phyloP scores from a whole-genome alignment of 139 green algal species.

The Monoraphidium neglectum region DNA sequence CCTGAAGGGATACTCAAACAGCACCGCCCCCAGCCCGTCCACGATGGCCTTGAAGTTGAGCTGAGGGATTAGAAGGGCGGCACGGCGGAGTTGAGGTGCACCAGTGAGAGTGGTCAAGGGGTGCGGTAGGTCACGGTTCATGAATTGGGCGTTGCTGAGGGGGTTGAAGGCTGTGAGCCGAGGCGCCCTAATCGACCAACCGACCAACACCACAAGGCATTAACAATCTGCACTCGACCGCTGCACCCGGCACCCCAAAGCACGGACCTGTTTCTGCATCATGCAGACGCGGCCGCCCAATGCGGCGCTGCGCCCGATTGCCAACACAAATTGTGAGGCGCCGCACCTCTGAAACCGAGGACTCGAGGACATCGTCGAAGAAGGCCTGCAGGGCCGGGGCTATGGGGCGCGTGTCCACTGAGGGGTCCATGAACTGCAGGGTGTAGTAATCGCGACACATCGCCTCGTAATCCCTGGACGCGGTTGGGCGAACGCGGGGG shows the following conservation, averaged over 20 bases:
- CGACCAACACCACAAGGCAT: too few relatives aligned
- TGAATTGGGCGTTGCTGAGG: not conserved
- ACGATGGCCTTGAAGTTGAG: constrained; percentile 98
- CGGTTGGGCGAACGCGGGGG: not conserved
- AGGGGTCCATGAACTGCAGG: constrained; percentile 86
- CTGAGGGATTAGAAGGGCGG: too few relatives aligned
- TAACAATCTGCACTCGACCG: not conserved
- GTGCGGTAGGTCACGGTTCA: too few relatives aligned
- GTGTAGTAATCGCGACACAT: constrained; percentile 96
- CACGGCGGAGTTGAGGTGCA: constrained; percentile 22
- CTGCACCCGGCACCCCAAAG: too few relatives aligned
- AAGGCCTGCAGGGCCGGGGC: constrained; percentile 91
- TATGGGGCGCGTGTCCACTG: constrained; percentile 94
- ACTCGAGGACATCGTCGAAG: constrained; percentile 93
- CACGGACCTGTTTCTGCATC: too few relatives aligned
- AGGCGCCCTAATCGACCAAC: too few relatives aligned
- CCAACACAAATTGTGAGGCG: too few relatives aligned
- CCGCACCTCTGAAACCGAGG: constrained; percentile 13
- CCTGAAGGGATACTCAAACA: constrained; percentile 87
- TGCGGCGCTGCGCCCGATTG: too few relatives aligned
- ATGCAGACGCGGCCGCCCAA: too few relatives aligned
- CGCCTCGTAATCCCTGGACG: constrained; percentile 69
- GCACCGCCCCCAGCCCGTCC: constrained; percentile 92
- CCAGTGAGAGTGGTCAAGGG: constrained; percentile 22
- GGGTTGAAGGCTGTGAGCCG: too few relatives aligned